phyloP scores from a whole-genome alignment of 495 filamentous ascomycete genomes.

The Penicillium angulare region DNA sequence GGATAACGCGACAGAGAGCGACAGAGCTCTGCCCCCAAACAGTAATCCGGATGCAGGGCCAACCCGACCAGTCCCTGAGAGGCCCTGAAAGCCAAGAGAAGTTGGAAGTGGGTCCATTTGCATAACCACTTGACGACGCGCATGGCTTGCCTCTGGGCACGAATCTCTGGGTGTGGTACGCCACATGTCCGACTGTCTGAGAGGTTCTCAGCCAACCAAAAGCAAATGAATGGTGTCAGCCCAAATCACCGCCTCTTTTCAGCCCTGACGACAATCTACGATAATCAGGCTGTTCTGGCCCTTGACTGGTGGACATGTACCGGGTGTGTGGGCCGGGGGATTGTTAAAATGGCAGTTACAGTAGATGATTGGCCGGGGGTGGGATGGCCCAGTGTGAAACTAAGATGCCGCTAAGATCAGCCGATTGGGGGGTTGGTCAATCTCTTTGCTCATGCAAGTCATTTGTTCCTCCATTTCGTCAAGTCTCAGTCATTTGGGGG shows the following conservation, averaged over 20 bases:
- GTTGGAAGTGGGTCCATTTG: not conserved
- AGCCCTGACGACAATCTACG: conserved; percentile 12
- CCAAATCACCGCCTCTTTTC: conserved; percentile 18
- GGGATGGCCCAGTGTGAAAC: conserved; percentile 11
- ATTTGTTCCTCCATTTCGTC: not conserved
- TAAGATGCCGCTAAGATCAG: conserved; percentile 20
- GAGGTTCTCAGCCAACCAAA: not conserved
- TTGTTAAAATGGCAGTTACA: conserved; percentile 9
- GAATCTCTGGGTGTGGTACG: not conserved
- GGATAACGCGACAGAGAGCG: not conserved
- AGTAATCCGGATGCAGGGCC: not conserved
- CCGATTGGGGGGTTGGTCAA: conserved; percentile 2
- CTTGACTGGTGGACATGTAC: conserved; percentile 16
- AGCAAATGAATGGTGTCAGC: too few species aligned
- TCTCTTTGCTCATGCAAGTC: conserved; percentile 1
- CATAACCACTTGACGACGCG: not conserved
- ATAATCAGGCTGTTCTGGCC: conserved; percentile 18
- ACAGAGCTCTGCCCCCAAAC: not conserved
- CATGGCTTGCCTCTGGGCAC: too few species aligned
- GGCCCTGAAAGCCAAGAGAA: too few species aligned
- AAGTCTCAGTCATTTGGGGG: not conserved
- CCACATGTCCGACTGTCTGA: not conserved
- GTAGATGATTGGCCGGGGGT: conserved; percentile 18
- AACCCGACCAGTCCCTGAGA: not conserved
- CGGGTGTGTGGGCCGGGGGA: conserved; percentile 8